These are phyloP conservation scores for Collybiopsis luxurians DNA, from an alignment of 768 basidiomycete genomes.

Conservation along the genomic window DNA sequence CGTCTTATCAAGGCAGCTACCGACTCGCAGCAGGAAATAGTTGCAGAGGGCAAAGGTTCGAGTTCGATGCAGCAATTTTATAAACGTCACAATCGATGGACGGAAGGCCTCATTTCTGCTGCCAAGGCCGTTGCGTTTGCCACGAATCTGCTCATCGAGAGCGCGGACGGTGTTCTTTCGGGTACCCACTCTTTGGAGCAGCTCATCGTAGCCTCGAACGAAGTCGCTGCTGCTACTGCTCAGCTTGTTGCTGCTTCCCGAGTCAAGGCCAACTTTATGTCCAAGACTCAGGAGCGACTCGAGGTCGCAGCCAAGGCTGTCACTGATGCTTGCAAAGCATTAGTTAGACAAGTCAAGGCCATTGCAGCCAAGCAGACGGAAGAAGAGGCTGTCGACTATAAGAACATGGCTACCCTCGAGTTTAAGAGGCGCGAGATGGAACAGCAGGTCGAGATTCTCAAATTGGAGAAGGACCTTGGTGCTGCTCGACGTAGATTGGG, in stretches of 20 bases:
- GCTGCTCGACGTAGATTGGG: conserved; percentile 81
- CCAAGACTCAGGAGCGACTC: conserved; percentile 94
- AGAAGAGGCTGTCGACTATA: conserved; percentile 84
- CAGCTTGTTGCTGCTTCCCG: conserved; percentile 98
- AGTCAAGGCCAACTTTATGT: conserved; percentile 98
- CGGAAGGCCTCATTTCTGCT: conserved; percentile 96
- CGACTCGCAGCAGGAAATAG: conserved; percentile 97
- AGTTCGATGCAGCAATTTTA: conserved; percentile 95
- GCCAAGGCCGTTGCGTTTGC: conserved; percentile 98
- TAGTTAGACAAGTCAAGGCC: conserved; percentile 95
- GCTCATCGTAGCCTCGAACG: conserved; percentile 99
- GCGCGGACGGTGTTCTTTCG: conserved; percentile 94
- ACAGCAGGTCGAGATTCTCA: conserved; percentile 97
- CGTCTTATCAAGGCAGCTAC: conserved; percentile 96
- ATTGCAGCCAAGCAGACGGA: conserved; percentile 81
- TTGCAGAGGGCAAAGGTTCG: conserved; percentile 91
- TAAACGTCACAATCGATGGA: conserved; percentile 99
- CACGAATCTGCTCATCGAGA: conserved; percentile 92
- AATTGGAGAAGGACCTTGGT: conserved; percentile 92
- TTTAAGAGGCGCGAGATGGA: conserved; percentile 99
- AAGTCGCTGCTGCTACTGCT: conserved; percentile 94
- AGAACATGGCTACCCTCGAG: conserved; percentile 89
- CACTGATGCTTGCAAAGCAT: conserved; percentile 94
- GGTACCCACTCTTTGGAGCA: conserved; percentile 98
- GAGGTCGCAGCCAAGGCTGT: conserved; percentile 97